phyloP scores from a whole-genome alignment of 495 filamentous ascomycete genomes.

The Chaetomium fimeti region DNA sequence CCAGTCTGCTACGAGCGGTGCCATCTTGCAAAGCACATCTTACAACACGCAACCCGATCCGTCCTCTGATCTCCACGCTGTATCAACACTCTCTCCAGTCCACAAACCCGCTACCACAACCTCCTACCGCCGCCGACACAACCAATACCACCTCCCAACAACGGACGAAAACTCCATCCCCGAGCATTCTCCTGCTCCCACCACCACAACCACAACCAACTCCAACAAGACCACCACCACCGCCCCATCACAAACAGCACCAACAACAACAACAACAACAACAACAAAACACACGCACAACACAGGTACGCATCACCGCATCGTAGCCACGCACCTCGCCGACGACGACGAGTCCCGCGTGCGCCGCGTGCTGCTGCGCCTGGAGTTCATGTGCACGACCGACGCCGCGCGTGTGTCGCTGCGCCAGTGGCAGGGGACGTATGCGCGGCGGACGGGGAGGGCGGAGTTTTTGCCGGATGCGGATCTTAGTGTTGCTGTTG shows the following conservation, averaged over 20 bases:
- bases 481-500: not conserved
- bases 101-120: not conserved
- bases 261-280: not conserved
- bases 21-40: conserved; percentile 26
- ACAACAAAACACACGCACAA: not conserved
- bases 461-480: conserved; percentile 28
- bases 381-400: conserved; percentile 51
- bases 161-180: conserved; percentile 5
- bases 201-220: not conserved
- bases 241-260: not conserved
- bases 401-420: conserved; percentile 51
- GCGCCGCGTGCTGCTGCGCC: conserved; percentile 48
- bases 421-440: conserved; percentile 46
- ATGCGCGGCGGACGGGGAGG: conserved; percentile 36
- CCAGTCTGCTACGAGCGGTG: conserved; percentile 32
- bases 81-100: not conserved
- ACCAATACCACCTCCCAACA: not conserved
- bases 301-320: not conserved
- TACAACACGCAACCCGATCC: not conserved
- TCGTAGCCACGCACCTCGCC: not conserved
- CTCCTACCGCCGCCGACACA: not conserved
- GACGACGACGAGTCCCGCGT: conserved; percentile 43
- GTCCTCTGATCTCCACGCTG: not conserved
- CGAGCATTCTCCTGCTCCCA: not conserved
- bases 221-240: not conserved